A percentile compares a stretch with the other conserved stretches of the same genome.
Evolutionary conservation across 75 land plant genomes (phyloP).

Genomic region (Picea glauca): DNA sequence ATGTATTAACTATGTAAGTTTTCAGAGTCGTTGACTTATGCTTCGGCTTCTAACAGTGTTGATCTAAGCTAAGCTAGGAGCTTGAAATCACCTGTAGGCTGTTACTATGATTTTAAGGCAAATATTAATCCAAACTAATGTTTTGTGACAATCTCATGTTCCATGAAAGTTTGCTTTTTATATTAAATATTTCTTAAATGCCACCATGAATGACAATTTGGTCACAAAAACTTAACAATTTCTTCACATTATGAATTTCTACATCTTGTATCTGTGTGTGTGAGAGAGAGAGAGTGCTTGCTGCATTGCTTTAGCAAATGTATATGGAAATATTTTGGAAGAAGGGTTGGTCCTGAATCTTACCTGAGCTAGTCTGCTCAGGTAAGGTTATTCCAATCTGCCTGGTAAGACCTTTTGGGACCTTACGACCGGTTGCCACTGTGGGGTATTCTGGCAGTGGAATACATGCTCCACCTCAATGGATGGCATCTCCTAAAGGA

Average conservation of each 20-base stretch:
- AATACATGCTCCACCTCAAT: background rate
- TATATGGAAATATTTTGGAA: too few species aligned
- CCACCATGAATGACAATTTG: background rate
- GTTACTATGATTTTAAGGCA: background rate
- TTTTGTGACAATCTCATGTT: background rate
- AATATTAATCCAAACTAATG: slow-evolving; percentile 1
- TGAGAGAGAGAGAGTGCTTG: background rate
- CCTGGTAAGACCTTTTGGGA: background rate
- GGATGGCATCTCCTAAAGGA: background rate
- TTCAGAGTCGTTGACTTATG: background rate
- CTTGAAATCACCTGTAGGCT: background rate
- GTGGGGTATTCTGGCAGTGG: background rate
- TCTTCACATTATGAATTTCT: too few species aligned
- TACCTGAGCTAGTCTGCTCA: too few species aligned
- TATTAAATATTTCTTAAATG: background rate
- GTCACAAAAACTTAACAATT: background rate
- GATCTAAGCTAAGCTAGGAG: background rate
- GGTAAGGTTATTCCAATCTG: too few species aligned
- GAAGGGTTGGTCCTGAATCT: too few species aligned
- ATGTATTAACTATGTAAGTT: slow-evolving; percentile 9
- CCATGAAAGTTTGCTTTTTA: background rate
- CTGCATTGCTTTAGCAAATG: slow-evolving; percentile 1
- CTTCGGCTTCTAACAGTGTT: slow-evolving; percentile 1
- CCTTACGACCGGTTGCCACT: background rate
- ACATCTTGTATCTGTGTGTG: background rate